Conservation (phyloP, 768 basidiomycete genomes). For the Boletus sp. region DNA sequence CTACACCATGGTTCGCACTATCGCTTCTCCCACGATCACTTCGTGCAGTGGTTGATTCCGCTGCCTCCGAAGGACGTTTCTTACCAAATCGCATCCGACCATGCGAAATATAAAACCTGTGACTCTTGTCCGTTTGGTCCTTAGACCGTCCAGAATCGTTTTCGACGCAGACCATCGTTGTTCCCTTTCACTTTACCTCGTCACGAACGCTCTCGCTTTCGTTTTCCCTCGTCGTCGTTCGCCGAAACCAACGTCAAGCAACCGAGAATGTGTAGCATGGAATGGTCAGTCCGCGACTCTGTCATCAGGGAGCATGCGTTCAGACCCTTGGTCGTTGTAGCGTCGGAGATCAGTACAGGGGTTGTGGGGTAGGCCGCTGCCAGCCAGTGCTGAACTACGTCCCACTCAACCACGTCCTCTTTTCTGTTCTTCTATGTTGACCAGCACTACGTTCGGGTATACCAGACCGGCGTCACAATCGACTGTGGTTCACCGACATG, state of each 20-base stretch:
- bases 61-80: slow-evolving; percentile 27
- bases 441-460: slow-evolving; percentile 62
- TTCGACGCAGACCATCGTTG: neutral
- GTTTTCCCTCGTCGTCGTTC: neutral
- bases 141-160: neutral
- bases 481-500: slow-evolving; percentile 56
- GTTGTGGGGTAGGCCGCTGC: slow-evolving; percentile 35
- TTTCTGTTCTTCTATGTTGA: neutral
- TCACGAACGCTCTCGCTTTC: neutral
- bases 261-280: slow-evolving; percentile 51
- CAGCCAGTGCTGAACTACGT: neutral
- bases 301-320: slow-evolving; percentile 1
- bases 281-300: slow-evolving; percentile 41
- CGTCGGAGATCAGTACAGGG: slow-evolving; percentile 42
- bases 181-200: neutral
- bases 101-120: slow-evolving; percentile 30
- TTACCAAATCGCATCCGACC: slow-evolving; percentile 29
- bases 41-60: slow-evolving; percentile 27
- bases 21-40: slow-evolving; percentile 34
- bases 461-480: slow-evolving; percentile 55
- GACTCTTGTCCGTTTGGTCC: neutral
- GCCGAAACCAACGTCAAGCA: neutral
- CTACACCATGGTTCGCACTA: slow-evolving; percentile 10
- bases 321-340: slow-evolving; percentile 21
- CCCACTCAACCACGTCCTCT: neutral